Percentiles rank a stretch among this genome's conserved stretches.
phyloP scores from a whole-genome alignment of 805 yeast genomes.

The Lipomyces lipofer region DNA sequence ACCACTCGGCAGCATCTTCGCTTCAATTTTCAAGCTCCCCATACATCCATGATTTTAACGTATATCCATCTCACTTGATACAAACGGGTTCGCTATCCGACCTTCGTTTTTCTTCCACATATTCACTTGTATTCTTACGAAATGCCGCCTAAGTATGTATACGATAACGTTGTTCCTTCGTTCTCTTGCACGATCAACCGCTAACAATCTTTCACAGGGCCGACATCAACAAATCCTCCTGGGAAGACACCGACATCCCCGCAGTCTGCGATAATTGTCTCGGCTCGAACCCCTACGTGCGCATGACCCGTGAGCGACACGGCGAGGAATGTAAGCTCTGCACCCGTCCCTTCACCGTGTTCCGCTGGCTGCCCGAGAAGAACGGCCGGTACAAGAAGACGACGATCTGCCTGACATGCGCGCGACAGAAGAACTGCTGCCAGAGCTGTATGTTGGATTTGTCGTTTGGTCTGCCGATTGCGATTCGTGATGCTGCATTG shows the following conservation, averaged over 20 bases:
- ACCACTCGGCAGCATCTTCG: no score
- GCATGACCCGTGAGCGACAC: constrained; percentile 65
- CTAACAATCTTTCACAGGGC: constrained; percentile 30
- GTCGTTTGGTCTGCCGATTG: constrained; percentile 75
- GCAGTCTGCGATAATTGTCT: constrained; percentile 47
- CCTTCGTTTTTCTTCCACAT: neutral
- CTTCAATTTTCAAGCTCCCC: neutral
- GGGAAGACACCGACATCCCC: constrained; percentile 49
- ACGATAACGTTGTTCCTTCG: neutral
- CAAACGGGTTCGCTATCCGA: neutral
- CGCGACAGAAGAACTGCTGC: constrained; percentile 77
- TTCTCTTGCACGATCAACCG: neutral
- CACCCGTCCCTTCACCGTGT: constrained; percentile 79
- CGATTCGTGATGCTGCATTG: constrained; percentile 76
- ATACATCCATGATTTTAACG: neutral
- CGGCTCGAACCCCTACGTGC: constrained; percentile 64
- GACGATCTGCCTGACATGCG: constrained; percentile 74
- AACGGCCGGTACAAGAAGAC: constrained; percentile 48
- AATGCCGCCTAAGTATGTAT: neutral
- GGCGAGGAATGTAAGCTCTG: constrained; percentile 88
- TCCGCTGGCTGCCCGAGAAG: constrained; percentile 63
- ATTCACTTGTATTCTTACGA: neutral
- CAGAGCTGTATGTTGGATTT: constrained; percentile 85
- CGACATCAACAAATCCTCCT: constrained; percentile 39
- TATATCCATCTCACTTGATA: neutral